Evolutionary conservation across 768 basidiomycete genomes (phyloP), one percentile per base, ranked within the genome.

Genomic region (Trichaptum fuscoviolaceum): DNA sequence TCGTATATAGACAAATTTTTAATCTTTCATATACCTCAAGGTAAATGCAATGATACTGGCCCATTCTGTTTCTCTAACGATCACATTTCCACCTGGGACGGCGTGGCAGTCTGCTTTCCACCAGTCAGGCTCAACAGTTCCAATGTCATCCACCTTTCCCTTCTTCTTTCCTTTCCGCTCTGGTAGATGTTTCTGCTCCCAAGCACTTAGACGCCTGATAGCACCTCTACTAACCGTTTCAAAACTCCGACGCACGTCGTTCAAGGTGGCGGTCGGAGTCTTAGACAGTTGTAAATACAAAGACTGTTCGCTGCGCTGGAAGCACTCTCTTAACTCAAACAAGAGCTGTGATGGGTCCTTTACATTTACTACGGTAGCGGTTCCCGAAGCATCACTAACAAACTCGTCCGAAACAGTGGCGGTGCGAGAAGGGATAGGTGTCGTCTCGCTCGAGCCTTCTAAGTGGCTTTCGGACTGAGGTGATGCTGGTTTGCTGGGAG

Each of bases 21-120:
- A 30, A 30, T 30, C n/a, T n/a, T n/a, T n/a, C 8, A 72, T 78
- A 23, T 68, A 89, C 88, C 88, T 88, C 63, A 91, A 75, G 8
- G 89, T 90, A 75, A 88, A 91, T 7, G 90, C 87, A 69, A 91
- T 91, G 62, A 92, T 85, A 73, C 89, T 91, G 8, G 89, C 89
- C 88, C 87, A 89, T 73, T 91, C 89, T 71, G 84, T 81, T 71
- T 92, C 91, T 62, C 84, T 74, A 9, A 91, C 83, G 67, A 91
- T 82, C 5, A 90, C 80, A 71, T 84, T 87, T 8, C 86, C 83
- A 3, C 85, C 84, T n/a, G 90, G 88, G 20, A 89, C 78, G 35
- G 83, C 84, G 77, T 92, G 87, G 71, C 80, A 87, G 9, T 81
- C 82, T 23, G 75, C 76, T 18, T 72, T 74, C 88, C 88, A 91